Evolutionary conservation across 2,329 filamentous ascomycete genomes (phyloP), one percentile per base, ranked within the genome.

Genomic region (Colletotrichum filicis): DNA sequence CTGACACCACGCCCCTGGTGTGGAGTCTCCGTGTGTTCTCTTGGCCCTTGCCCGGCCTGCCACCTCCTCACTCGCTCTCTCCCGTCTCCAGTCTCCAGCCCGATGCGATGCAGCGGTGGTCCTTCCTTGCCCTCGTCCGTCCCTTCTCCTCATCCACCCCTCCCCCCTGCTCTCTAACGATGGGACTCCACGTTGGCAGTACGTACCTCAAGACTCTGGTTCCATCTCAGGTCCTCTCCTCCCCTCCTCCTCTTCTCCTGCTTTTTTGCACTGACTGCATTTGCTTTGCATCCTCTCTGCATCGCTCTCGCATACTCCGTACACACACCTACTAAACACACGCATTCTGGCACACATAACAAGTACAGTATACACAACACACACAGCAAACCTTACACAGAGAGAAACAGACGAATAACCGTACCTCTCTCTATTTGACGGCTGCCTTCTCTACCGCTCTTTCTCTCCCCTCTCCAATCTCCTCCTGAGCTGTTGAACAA

Each of bases 201-300:
- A 66, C 49, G 52, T 66, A 66, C 63, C 28, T 49, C 19, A 3
- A 49, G 19, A 49, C 42, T n/a, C 19, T 8, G 7, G 42, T n/a
- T 19, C 42, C 19, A 19, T n/a, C 42, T 42, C 37, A 30, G 35
- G 52, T 37, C 12, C 37, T 58, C 57, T 68, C 65, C 46, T 63
- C 26, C 11, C 26, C 16, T 61, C 14, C 32, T 28, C 32, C 37
- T 49, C 52, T 22, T 56, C n/a, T 63, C 58, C 65, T 72, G 42
- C 37, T 63, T 61, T 61, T 71, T 58, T 59, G 32, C 59, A 59
- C 42, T 58, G 49, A 42, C 66, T 72, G 70, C 70, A 69, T 69
- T 32, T 56, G 52, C 49, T 68, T 24, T 63, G 65, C 57, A 46
- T 49, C 56, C 42, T 52, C 56, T 56, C 63, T 67, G 58, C 69